Percentiles rank a stretch among this genome's conserved stretches.
Conservation (phyloP, 2,329 filamentous ascomycete species). For the Botryotinia calthae region DNA sequence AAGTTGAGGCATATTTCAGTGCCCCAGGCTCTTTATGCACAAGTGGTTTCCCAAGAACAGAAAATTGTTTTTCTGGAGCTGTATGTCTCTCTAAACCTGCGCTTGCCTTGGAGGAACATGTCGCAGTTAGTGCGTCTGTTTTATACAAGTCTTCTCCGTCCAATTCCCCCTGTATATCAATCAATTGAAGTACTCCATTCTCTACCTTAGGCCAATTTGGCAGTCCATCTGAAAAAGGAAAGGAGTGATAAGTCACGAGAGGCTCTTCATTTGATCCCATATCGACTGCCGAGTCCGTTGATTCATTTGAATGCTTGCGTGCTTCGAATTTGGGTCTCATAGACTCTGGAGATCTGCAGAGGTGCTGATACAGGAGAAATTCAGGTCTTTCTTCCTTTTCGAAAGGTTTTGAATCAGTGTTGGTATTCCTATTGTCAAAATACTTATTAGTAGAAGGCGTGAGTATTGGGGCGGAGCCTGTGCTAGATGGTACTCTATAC, state of each 20-base stretch:
- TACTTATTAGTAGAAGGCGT: neutral
- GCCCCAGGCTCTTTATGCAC: no score
- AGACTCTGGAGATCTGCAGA: neutral
- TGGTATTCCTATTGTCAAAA: neutral
- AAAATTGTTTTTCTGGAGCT: neutral
- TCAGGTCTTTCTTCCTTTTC: neutral
- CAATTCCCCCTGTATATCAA: neutral
- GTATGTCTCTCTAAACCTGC: neutral
- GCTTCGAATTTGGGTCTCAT: neutral
- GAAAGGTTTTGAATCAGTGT: neutral
- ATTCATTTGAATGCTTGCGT: constrained; percentile 1
- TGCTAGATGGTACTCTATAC: neutral
- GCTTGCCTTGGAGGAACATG: no score
- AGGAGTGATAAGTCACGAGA: neutral
- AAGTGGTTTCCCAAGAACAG: neutral
- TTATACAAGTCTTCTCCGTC: neutral
- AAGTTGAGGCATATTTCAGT: neutral
- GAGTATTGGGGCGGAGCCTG: neutral
- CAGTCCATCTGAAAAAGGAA: neutral
- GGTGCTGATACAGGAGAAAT: neutral
- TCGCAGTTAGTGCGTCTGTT: no score
- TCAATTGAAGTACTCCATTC: neutral
- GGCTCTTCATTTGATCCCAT: neutral
- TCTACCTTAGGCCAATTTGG: neutral
- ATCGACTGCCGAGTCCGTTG: neutral